Conservation (phyloP, 257 asterid genomes). For the Gardenia jasminoides region DNA sequence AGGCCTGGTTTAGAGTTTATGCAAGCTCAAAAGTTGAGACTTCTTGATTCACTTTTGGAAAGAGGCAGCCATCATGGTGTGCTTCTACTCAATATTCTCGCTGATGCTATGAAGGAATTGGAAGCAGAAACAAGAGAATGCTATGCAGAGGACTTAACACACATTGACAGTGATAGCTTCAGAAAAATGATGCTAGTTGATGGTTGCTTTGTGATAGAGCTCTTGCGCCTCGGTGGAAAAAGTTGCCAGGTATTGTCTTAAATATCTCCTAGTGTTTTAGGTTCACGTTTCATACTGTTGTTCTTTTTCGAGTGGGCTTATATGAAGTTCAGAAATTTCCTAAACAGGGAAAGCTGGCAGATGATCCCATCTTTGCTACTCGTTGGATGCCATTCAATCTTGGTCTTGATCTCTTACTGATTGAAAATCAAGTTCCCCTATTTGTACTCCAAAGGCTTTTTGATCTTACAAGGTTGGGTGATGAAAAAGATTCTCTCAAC, state of each 20-base stretch:
- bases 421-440: neutral
- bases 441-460: conserved; percentile 1
- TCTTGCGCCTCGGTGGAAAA: neutral
- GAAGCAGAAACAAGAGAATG: conserved; percentile 3
- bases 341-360: neutral
- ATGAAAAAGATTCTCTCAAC: neutral
- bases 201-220: conserved; percentile 6
- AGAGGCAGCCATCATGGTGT: neutral
- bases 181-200: neutral
- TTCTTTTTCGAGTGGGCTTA: too few species aligned
- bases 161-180: conserved; percentile 6
- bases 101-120: neutral
- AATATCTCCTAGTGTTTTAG: neutral
- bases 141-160: neutral
- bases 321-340: too few species aligned
- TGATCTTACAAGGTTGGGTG: neutral
- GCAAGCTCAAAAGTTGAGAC: conserved; percentile 1
- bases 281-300: neutral
- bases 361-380: conserved; percentile 8
- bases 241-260: neutral
- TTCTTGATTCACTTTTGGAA: neutral
- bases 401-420: neutral
- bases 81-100: neutral
- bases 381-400: conserved; percentile 4
- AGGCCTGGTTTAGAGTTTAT: conserved; percentile 2